Evolutionary conservation across 1,284 basidiomycete species (phyloP).

Genomic region (Chondrostereum purpureum): DNA sequence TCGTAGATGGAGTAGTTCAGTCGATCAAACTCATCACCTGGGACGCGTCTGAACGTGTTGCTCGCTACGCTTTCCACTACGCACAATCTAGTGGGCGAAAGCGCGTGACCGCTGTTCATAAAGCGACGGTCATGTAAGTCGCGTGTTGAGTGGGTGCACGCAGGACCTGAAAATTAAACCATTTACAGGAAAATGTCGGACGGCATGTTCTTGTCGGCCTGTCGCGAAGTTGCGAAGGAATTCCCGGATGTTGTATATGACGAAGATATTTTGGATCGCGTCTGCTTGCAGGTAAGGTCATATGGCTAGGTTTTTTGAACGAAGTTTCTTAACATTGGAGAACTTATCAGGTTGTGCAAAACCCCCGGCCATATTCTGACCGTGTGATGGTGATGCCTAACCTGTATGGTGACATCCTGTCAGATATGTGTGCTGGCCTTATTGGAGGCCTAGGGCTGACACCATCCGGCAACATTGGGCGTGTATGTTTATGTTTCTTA

Average conservation of each 20-base stretch:
- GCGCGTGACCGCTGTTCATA: slow-evolving; percentile 98
- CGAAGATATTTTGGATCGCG: slow-evolving; percentile 96
- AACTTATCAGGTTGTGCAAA: slow-evolving; percentile 73
- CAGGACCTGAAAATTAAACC: neutral
- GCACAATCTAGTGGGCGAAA: slow-evolving; percentile 83
- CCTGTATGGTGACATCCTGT: slow-evolving; percentile 95
- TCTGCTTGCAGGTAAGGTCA: slow-evolving; percentile 80
- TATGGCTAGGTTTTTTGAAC: neutral
- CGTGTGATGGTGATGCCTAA: slow-evolving; percentile 99
- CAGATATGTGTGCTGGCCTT: slow-evolving; percentile 98
- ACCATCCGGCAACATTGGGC: slow-evolving; percentile 97
- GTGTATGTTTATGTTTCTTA: slow-evolving; percentile 43
- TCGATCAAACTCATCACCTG: slow-evolving; percentile 99
- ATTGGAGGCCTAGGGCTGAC: slow-evolving; percentile 98
- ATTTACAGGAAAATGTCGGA: slow-evolving; percentile 92
- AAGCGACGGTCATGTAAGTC: slow-evolving; percentile 95
- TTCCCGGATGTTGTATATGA: slow-evolving; percentile 94
- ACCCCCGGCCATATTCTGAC: slow-evolving; percentile 91
- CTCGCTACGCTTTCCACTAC: slow-evolving; percentile 98
- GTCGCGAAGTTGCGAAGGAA: slow-evolving; percentile 93
- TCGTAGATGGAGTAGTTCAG: slow-evolving; percentile 97
- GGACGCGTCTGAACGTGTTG: slow-evolving; percentile 98
- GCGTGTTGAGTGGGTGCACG: neutral
- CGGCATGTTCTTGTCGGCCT: slow-evolving; percentile 98
- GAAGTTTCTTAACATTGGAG: neutral